These are phyloP conservation scores for Graphilbum ipis-grandicollis DNA, from an alignment of 2,329 filamentous ascomycete genomes.

Conservation along the genomic window DNA sequence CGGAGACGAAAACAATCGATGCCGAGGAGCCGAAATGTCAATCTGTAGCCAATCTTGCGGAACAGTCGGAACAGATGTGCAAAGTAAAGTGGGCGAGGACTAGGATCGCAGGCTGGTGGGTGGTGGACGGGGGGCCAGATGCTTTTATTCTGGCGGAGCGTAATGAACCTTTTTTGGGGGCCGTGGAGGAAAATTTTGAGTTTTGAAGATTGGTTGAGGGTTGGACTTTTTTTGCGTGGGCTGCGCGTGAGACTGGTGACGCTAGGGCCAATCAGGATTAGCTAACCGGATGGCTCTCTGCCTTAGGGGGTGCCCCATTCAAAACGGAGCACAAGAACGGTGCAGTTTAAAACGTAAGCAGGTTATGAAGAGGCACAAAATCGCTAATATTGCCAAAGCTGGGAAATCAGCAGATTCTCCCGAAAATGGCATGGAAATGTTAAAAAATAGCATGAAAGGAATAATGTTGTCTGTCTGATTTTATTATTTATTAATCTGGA, in stretches of 20 bases:
- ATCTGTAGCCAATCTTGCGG: background rate
- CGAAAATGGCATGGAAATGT: no score
- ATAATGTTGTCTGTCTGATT: no score
- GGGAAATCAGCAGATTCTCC: no score
- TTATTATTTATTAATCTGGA: no score
- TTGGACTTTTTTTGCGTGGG: constrained; percentile 7
- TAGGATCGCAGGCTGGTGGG: background rate
- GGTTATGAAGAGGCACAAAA: no score
- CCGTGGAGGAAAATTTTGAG: constrained; percentile 7
- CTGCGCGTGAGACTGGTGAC: background rate
- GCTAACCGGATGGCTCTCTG: no score
- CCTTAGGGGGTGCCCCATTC: no score
- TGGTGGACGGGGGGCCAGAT: background rate
- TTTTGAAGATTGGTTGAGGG: constrained; percentile 8
- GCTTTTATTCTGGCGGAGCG: background rate
- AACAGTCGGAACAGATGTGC: background rate
- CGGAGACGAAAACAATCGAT: background rate
- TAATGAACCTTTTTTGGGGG: background rate
- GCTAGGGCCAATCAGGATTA: constrained; percentile 1
- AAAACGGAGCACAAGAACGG: no score
- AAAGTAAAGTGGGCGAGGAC: background rate
- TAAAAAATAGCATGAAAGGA: no score
- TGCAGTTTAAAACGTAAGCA: no score
- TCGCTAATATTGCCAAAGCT: no score
- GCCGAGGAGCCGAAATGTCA: background rate